Percentiles rank a stretch among this genome's conserved stretches.
Conservation (phyloP, 768 basidiomycete species). For the Tricholoma sp. region DNA sequence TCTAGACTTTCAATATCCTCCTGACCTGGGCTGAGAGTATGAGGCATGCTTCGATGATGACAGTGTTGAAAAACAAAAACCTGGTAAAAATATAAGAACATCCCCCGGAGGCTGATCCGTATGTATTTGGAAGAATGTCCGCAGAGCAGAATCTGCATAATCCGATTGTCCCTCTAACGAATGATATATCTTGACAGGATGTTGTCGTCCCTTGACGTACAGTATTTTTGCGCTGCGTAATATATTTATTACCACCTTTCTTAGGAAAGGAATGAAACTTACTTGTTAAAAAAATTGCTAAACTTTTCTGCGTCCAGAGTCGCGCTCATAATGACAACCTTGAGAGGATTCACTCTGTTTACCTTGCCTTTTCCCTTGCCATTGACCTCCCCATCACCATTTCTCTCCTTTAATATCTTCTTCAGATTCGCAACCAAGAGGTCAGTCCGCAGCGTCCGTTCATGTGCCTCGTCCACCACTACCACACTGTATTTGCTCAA, state of each 20-base stretch:
- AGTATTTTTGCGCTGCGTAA: constrained; percentile 74
- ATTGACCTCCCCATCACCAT: constrained; percentile 33
- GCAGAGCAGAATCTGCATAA: constrained; percentile 84
- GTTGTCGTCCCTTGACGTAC: constrained; percentile 90
- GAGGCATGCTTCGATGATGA: neutral
- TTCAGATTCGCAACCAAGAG: constrained; percentile 89
- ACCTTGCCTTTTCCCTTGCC: constrained; percentile 40
- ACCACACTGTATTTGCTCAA: constrained; percentile 82
- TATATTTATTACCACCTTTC: neutral
- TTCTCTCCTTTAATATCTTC: constrained; percentile 66
- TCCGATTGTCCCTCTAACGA: constrained; percentile 69
- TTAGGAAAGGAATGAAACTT: constrained; percentile 21
- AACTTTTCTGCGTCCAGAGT: constrained; percentile 96
- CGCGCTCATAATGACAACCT: constrained; percentile 95
- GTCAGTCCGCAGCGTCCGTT: constrained; percentile 91
- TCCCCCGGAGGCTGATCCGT: constrained; percentile 75
- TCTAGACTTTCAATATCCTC: constrained; percentile 93
- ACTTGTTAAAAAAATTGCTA: constrained; percentile 83
- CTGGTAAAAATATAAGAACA: constrained; percentile 90
- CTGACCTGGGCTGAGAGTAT: constrained; percentile 54
- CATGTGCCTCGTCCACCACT: constrained; percentile 96
- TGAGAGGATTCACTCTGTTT: constrained; percentile 57
- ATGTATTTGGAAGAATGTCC: constrained; percentile 95
- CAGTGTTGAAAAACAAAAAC: constrained; percentile 24
- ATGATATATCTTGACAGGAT: constrained; percentile 84